Evolutionary conservation across 495 filamentous ascomycete species (phyloP).

Genomic region (Acidiella bohemica): DNA sequence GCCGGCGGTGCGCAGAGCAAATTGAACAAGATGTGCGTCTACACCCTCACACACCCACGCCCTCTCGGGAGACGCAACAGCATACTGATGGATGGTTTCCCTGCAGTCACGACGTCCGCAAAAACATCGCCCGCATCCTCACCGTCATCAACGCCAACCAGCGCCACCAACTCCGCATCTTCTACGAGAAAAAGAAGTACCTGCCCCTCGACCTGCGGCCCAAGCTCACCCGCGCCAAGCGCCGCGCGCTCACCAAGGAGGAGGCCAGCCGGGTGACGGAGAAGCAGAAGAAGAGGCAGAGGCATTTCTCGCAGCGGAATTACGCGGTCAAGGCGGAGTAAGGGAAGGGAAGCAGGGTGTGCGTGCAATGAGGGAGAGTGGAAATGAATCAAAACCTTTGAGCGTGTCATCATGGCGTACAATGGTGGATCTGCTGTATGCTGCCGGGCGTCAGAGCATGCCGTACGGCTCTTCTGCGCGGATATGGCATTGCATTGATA

Average conservation of each 20-base stretch:
- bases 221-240: slow-evolving; percentile 93
- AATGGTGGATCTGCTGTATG: no score
- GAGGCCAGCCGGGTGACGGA: slow-evolving; percentile 68
- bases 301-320: slow-evolving; percentile 96
- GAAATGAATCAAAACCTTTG: no score
- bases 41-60: neutral
- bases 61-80: neutral
- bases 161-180: slow-evolving; percentile 89
- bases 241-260: slow-evolving; percentile 78
- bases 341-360: no score
- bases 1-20: slow-evolving; percentile 80
- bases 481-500: no score
- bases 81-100: neutral
- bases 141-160: slow-evolving; percentile 99
- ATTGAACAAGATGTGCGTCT: slow-evolving; percentile 84
- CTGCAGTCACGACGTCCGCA: slow-evolving; percentile 92
- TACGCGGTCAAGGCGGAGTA: slow-evolving; percentile 99
- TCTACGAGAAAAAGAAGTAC: slow-evolving; percentile 99
- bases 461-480: no score
- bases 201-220: slow-evolving; percentile 88
- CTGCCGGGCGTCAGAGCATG: no score
- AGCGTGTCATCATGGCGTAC: no score
- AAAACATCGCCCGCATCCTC: slow-evolving; percentile 94
- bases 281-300: slow-evolving; percentile 85
- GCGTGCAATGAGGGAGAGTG: no score